phyloP scores from a whole-genome alignment of 2,329 filamentous ascomycete species.

The Chaetomiaceae sp. region DNA sequence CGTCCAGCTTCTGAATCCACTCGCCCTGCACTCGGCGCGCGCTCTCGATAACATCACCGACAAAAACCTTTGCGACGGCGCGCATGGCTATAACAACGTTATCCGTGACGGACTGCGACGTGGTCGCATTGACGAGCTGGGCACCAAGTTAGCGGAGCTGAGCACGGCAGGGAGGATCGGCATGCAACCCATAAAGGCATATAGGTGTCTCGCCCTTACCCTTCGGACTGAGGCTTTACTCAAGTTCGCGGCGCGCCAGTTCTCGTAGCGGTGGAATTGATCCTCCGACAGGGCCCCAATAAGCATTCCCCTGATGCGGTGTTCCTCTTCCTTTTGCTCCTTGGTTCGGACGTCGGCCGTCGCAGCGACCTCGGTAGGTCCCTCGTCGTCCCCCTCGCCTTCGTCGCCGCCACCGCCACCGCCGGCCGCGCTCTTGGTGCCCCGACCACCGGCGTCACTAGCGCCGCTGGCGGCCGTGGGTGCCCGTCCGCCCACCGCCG shows the following conservation, averaged over 20 bases:
- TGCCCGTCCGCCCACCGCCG: slow-evolving; percentile 36
- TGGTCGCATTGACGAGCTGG: slow-evolving; percentile 70
- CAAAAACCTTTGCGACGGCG: slow-evolving; percentile 69
- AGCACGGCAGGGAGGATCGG: too few species aligned
- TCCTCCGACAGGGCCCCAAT: slow-evolving; percentile 58
- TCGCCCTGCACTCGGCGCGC: slow-evolving; percentile 66
- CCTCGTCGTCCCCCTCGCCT: slow-evolving; percentile 34
- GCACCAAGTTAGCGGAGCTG: slow-evolving; percentile 1
- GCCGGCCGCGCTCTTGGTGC: slow-evolving; percentile 35
- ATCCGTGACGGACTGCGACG: slow-evolving; percentile 69
- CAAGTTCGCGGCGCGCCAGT: slow-evolving; percentile 63
- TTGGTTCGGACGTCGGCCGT: slow-evolving; percentile 54
- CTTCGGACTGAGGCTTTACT: slow-evolving; percentile 63
- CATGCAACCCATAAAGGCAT: neutral
- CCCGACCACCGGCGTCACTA: slow-evolving; percentile 31
- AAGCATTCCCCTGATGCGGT: slow-evolving; percentile 55
- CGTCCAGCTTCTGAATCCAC: slow-evolving; percentile 57
- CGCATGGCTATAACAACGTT: slow-evolving; percentile 71
- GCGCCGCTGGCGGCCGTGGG: slow-evolving; percentile 38
- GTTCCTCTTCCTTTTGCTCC: slow-evolving; percentile 64
- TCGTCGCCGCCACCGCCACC: slow-evolving; percentile 50
- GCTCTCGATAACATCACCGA: slow-evolving; percentile 67
- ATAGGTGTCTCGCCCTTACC: slow-evolving; percentile 35
- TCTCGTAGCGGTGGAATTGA: slow-evolving; percentile 64
- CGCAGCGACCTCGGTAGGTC: slow-evolving; percentile 28